Percentiles rank a stretch among this genome's conserved stretches.
phyloP scores from a whole-genome alignment of 257 asterid genomes.

The Mitragyna speciosa region DNA sequence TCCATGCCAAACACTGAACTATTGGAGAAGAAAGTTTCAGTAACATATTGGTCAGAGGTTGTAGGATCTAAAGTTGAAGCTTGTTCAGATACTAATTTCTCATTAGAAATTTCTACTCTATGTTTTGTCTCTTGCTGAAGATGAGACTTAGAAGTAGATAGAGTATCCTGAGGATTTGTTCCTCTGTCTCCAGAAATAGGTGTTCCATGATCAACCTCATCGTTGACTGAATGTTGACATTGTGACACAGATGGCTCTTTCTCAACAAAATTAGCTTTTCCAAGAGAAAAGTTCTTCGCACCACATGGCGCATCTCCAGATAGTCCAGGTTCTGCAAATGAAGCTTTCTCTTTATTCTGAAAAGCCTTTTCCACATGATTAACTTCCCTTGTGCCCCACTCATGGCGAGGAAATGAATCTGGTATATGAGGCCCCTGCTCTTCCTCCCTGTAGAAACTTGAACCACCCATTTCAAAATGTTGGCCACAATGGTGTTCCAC shows the following conservation, averaged over 20 bases:
- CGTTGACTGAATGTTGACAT: conserved; percentile 22
- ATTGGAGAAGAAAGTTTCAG: conserved; percentile 3
- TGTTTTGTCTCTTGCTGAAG: background rate
- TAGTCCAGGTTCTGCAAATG: conserved; percentile 25
- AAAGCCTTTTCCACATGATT: conserved; percentile 14
- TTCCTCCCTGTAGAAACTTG: conserved; percentile 20
- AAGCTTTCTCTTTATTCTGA: conserved; percentile 16
- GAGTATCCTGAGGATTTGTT: conserved; percentile 20
- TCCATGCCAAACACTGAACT: background rate
- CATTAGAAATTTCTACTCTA: conserved; percentile 18
- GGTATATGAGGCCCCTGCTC: conserved; percentile 11
- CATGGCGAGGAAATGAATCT: conserved; percentile 18
- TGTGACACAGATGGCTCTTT: conserved; percentile 13
- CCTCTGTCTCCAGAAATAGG: conserved; percentile 8
- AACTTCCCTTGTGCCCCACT: conserved; percentile 18
- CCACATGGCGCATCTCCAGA: conserved; percentile 10
- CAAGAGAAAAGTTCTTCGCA: conserved; percentile 17
- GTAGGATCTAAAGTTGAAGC: conserved; percentile 16
- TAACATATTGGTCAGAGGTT: conserved; percentile 5
- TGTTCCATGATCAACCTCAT: conserved; percentile 15
- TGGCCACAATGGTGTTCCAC: conserved; percentile 15
- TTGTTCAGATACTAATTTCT: conserved; percentile 24
- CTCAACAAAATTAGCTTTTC: conserved; percentile 18
- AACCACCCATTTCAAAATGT: conserved; percentile 31
- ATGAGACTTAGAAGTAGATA: conserved; percentile 8